Conservation (phyloP, 768 basidiomycete species). For the Fomitopsis pulvina region DNA sequence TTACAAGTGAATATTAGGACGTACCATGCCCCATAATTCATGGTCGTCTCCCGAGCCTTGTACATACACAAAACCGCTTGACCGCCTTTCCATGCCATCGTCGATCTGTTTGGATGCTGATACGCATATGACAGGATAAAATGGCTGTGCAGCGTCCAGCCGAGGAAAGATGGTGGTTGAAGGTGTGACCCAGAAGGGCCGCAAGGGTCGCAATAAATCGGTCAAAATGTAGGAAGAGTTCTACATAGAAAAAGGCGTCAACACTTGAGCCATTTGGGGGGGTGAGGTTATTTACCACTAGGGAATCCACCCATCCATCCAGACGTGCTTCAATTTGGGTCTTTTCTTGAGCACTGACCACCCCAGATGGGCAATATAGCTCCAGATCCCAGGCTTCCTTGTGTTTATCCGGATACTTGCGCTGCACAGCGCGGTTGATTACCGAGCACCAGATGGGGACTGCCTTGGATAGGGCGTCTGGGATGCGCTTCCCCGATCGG, state of each 20-base stretch:
- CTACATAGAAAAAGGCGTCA: no score
- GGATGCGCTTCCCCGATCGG: conserved; percentile 86
- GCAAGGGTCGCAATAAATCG: conserved; percentile 52
- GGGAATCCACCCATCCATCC: conserved; percentile 59
- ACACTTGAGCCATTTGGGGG: no score
- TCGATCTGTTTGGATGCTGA: conserved; percentile 74
- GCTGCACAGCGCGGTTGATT: conserved; percentile 58
- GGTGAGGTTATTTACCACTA: conserved; percentile 41
- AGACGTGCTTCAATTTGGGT: conserved; percentile 64
- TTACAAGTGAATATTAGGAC: no score
- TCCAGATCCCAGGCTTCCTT: conserved; percentile 41
- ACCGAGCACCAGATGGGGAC: conserved; percentile 94
- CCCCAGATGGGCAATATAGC: conserved; percentile 66
- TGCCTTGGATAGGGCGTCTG: conserved; percentile 82
- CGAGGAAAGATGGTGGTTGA: conserved; percentile 46
- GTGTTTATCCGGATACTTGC: conserved; percentile 19
- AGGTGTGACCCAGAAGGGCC: conserved; percentile 87
- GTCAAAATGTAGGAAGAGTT: conserved; percentile 68
- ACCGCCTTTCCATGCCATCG: conserved; percentile 53
- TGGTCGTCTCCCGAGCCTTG: conserved; percentile 96
- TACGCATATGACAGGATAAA: conserved; percentile 73
- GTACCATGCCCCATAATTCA: conserved; percentile 80
- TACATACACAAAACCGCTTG: conserved; percentile 75
- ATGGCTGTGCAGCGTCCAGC: conserved; percentile 29
- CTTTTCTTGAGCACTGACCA: conserved; percentile 72